phyloP scores from a whole-genome alignment of 2,329 filamentous ascomycete genomes.

The Venturia nashicola region DNA sequence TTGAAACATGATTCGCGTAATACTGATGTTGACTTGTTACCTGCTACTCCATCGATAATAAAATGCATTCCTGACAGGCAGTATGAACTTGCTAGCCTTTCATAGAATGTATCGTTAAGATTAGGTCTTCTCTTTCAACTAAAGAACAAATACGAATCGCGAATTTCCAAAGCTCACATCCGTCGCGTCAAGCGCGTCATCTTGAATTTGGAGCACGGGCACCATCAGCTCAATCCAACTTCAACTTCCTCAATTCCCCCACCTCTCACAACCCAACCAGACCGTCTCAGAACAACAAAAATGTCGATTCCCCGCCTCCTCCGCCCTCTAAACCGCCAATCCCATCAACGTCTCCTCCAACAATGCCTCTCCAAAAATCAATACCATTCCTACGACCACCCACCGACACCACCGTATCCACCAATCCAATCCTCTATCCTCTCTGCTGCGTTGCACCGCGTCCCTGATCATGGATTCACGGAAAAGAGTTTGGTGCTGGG shows the following conservation, averaged over 20 bases:
- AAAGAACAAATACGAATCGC: background rate
- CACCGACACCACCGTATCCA: constrained; percentile 50
- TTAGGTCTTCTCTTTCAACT: background rate
- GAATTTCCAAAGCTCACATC: background rate
- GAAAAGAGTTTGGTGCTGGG: constrained; percentile 59
- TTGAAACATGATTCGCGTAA: background rate
- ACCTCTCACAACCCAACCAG: background rate
- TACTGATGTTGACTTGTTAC: background rate
- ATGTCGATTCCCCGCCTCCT: constrained; percentile 3
- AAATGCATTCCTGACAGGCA: no score
- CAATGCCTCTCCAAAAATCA: background rate
- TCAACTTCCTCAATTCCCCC: background rate
- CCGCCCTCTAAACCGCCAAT: background rate
- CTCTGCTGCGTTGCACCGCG: constrained; percentile 63
- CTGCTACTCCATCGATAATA: no score
- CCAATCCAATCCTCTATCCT: constrained; percentile 61
- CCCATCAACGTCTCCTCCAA: background rate
- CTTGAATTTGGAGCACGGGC: background rate
- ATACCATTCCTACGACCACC: constrained; percentile 68
- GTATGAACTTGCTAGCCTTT: no score
- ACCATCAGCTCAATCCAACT: background rate
- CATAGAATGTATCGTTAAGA: no score
- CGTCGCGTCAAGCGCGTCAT: background rate
- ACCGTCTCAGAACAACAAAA: background rate
- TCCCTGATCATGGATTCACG: constrained; percentile 76